These are phyloP conservation scores for Pythium biforme DNA, from an alignment of 352 stramenopile species.

Conservation along the genomic window DNA sequence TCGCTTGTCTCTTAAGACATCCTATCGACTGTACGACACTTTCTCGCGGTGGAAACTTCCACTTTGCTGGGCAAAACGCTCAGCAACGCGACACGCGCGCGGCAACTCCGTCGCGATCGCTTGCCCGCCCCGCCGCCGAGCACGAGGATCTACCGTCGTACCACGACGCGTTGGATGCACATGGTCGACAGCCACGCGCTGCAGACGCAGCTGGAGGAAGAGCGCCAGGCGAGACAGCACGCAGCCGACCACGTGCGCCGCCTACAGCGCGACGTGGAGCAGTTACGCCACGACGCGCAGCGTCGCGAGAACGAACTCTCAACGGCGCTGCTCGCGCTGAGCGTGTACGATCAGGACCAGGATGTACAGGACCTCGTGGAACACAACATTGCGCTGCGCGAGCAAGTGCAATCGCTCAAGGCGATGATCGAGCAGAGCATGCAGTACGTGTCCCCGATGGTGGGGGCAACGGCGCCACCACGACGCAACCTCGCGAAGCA, in stretches of 20 bases:
- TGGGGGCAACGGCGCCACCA: neutral
- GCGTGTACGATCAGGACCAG: conserved; percentile 27
- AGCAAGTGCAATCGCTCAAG: conserved; percentile 51
- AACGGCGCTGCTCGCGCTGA: conserved; percentile 26
- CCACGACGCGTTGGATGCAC: neutral
- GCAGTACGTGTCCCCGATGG: conserved; percentile 3
- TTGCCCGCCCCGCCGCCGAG: neutral
- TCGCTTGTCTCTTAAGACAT: conserved; percentile 10
- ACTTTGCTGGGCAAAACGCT: neutral
- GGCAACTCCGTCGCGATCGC: neutral
- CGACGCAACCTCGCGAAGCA: neutral
- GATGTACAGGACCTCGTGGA: conserved; percentile 45
- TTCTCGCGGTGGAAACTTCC: conserved; percentile 8
- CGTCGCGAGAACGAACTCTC: conserved; percentile 31
- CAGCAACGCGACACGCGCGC: neutral
- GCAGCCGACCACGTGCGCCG: conserved; percentile 14
- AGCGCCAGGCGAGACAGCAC: conserved; percentile 11
- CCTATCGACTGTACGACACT: neutral
- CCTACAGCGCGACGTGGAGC: conserved; percentile 35
- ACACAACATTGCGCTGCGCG: conserved; percentile 42
- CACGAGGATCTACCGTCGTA: neutral
- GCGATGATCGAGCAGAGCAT: conserved; percentile 27
- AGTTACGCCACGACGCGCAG: conserved; percentile 29
- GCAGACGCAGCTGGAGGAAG: conserved; percentile 17
- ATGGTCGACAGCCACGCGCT: conserved; percentile 20